phyloP scores from a whole-genome alignment of 768 basidiomycete genomes.

The Tylopilus sp. region DNA sequence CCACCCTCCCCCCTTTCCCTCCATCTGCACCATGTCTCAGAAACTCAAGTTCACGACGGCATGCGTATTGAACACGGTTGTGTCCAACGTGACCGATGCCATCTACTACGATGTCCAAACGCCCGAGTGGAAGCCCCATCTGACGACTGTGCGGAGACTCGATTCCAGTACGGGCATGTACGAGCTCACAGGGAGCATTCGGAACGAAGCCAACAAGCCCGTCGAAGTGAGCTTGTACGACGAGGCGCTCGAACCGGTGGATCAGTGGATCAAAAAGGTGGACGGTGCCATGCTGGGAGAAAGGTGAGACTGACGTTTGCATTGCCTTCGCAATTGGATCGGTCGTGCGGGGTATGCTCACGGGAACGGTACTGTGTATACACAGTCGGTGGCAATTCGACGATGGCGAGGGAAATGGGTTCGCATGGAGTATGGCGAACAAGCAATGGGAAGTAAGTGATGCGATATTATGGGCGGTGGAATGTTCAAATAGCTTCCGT shows the following conservation, averaged over 20 bases:
- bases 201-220: conserved; percentile 29
- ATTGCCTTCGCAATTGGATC: neutral
- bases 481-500: neutral
- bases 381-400: conserved; percentile 23
- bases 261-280: conserved; percentile 30
- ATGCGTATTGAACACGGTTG: conserved; percentile 34
- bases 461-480: neutral
- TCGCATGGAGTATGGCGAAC: conserved; percentile 16
- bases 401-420: conserved; percentile 21
- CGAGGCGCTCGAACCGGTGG: conserved; percentile 23
- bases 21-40: conserved; percentile 20
- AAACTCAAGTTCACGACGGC: conserved; percentile 38
- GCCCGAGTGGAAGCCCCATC: conserved; percentile 33
- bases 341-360: neutral
- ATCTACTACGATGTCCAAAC: conserved; percentile 41
- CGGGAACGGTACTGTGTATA: neutral
- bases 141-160: conserved; percentile 34
- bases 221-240: conserved; percentile 30
- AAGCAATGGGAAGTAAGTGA: conserved; percentile 12
- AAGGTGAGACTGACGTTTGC: conserved; percentile 6
- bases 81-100: conserved; percentile 36
- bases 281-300: conserved; percentile 12
- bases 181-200: conserved; percentile 30
- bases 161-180: conserved; percentile 30
- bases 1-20: neutral